These are phyloP conservation scores for Infundibulicybe gibba DNA, from an alignment of 768 basidiomycete genomes.

Conservation along the genomic window DNA sequence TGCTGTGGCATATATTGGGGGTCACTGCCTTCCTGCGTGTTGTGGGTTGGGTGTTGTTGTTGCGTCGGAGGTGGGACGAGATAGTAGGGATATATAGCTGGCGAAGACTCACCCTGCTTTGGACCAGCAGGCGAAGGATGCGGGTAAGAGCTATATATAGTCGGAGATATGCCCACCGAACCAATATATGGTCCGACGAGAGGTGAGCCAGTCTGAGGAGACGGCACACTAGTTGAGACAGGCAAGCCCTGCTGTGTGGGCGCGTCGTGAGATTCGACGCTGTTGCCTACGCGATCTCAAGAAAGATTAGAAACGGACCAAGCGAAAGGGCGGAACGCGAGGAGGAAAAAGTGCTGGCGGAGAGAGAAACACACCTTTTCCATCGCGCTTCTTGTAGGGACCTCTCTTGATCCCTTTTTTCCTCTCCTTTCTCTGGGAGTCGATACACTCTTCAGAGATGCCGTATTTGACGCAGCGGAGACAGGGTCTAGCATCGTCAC, in stretches of 20 bases:
- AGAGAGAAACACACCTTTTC: constrained; percentile 61
- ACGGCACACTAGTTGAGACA: constrained; percentile 35
- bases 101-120: constrained; percentile 46
- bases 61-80: constrained; percentile 13
- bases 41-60: constrained; percentile 8
- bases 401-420: constrained; percentile 85
- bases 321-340: constrained; percentile 18
- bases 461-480: constrained; percentile 92
- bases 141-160: constrained; percentile 55
- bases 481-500: constrained; percentile 89
- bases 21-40: constrained; percentile 13
- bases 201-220: constrained; percentile 42
- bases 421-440: constrained; percentile 90
- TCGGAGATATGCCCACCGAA: constrained; percentile 46
- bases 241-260: constrained; percentile 37
- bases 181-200: constrained; percentile 49
- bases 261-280: constrained; percentile 37
- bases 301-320: constrained; percentile 37
- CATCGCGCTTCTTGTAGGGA: constrained; percentile 95
- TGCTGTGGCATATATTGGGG: constrained; percentile 14
- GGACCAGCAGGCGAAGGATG: constrained; percentile 29
- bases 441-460: constrained; percentile 80
- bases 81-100: constrained; percentile 39
- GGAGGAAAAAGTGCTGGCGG: constrained; percentile 9
- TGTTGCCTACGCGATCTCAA: constrained; percentile 59